These are phyloP conservation scores for Colletotrichum filicis DNA, from an alignment of 2,329 filamentous ascomycete genomes.

Conservation along the genomic window DNA sequence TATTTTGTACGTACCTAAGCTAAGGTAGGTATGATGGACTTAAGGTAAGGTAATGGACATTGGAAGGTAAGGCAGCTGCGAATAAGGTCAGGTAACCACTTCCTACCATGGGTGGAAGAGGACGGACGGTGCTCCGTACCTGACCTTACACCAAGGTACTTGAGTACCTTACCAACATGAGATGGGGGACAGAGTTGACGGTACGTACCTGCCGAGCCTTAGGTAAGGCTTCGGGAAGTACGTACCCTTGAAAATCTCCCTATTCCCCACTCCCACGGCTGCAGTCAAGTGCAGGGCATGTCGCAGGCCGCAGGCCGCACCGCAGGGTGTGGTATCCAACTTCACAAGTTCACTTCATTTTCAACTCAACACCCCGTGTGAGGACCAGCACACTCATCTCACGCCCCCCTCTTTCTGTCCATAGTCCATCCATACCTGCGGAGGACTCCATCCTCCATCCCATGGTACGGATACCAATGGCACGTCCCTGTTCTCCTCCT, in stretches of 20 bases:
- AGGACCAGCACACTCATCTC: conserved; percentile 20
- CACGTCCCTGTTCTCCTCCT: background rate
- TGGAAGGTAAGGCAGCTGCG: background rate
- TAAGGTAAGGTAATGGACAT: background rate
- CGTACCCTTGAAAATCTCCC: conserved; percentile 6
- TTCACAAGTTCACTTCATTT: background rate
- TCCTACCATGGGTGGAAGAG: background rate
- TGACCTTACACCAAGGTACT: background rate
- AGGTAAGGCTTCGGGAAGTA: background rate
- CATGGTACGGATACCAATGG: conserved; percentile 17
- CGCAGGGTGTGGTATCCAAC: background rate
- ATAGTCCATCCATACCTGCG: no score
- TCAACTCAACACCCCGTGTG: background rate
- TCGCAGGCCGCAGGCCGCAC: background rate
- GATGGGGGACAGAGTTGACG: background rate
- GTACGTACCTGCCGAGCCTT: background rate
- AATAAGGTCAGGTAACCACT: background rate
- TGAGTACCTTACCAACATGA: background rate
- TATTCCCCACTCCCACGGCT: conserved; percentile 19
- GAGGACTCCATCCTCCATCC: no score
- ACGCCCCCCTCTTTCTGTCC: conserved; percentile 29
- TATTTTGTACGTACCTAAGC: background rate
- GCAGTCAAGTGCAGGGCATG: conserved; percentile 6
- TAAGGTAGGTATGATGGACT: background rate
- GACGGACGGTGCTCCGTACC: no score